phyloP scores from a whole-genome alignment of 306 rosid species.

The Cucurbita maxima region DNA sequence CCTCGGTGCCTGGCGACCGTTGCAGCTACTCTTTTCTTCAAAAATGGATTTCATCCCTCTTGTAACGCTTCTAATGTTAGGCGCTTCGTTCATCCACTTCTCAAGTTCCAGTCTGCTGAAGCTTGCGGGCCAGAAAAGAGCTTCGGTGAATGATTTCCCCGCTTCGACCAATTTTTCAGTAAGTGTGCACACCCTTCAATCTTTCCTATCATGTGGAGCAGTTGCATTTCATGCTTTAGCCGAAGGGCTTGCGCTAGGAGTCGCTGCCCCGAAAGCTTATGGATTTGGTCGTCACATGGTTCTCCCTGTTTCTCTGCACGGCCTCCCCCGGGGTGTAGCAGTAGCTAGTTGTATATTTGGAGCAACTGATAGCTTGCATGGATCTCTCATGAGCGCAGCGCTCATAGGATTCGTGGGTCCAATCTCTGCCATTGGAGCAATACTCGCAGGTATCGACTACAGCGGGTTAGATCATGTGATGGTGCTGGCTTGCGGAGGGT shows the following conservation, averaged over 20 bases:
- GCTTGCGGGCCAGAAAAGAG: slow-evolving; percentile 38
- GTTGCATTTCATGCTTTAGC: slow-evolving; percentile 85
- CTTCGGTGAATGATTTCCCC: slow-evolving; percentile 46
- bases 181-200: slow-evolving; percentile 85
- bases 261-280: slow-evolving; percentile 98
- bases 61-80: slow-evolving; percentile 38
- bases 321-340: slow-evolving; percentile 95
- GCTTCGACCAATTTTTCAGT: slow-evolving; percentile 31
- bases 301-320: slow-evolving; percentile 93
- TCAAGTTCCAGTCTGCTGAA: slow-evolving; percentile 44
- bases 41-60: slow-evolving; percentile 66
- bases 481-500: slow-evolving; percentile 88
- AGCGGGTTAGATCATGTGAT: slow-evolving; percentile 88
- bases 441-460: slow-evolving; percentile 85
- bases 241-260: slow-evolving; percentile 96
- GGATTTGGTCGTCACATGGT: slow-evolving; percentile 95
- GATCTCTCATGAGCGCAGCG: slow-evolving; percentile 78
- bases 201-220: slow-evolving; percentile 83
- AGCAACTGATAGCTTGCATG: slow-evolving; percentile 91
- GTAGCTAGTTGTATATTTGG: slow-evolving; percentile 96
- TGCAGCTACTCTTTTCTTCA: slow-evolving; percentile 59
- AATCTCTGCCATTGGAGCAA: slow-evolving; percentile 83
- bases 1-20: slow-evolving; percentile 91
- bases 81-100: slow-evolving; percentile 52
- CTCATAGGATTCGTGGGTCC: slow-evolving; percentile 84